Evolutionary conservation across 179 eudicot species (phyloP).

Genomic region (Corrigiola litoralis): DNA sequence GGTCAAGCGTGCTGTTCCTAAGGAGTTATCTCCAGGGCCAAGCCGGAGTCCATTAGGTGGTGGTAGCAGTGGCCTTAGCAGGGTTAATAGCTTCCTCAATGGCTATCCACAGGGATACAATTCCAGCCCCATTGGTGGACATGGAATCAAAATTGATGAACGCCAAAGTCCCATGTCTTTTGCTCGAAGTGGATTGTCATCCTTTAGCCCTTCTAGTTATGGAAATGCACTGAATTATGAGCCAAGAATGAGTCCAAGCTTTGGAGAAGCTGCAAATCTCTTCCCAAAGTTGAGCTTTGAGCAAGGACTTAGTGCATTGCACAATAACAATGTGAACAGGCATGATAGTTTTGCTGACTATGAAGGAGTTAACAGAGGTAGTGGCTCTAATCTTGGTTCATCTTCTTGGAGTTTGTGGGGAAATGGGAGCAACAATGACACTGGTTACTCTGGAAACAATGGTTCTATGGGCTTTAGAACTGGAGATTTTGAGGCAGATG

Average conservation of each 20-base stretch:
- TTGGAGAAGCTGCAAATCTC: slow-evolving; percentile 31
- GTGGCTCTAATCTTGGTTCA: slow-evolving; percentile 26
- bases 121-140: slow-evolving; percentile 34
- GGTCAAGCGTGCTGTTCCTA: slow-evolving; percentile 55
- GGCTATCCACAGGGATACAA: slow-evolving; percentile 29
- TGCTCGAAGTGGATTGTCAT: slow-evolving; percentile 36
- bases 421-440: slow-evolving; percentile 28
- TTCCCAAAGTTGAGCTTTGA: slow-evolving; percentile 32
- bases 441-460: slow-evolving; percentile 16
- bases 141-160: slow-evolving; percentile 40
- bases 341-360: slow-evolving; percentile 32
- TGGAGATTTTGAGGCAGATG: slow-evolving; percentile 29
- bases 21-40: slow-evolving; percentile 41
- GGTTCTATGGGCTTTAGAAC: slow-evolving; percentile 26
- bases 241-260: slow-evolving; percentile 41
- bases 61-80: slow-evolving; percentile 28
- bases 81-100: slow-evolving; percentile 40
- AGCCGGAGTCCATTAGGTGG: slow-evolving; percentile 34
- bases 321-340: slow-evolving; percentile 24
- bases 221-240: slow-evolving; percentile 33
- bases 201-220: slow-evolving; percentile 32
- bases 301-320: slow-evolving; percentile 30
- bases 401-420: slow-evolving; percentile 53
- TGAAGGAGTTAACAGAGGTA: slow-evolving; percentile 35
- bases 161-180: slow-evolving; percentile 31